Conservation (phyloP, 2,329 filamentous ascomycete genomes). For the Phaeomoniella chlamydospora region DNA sequence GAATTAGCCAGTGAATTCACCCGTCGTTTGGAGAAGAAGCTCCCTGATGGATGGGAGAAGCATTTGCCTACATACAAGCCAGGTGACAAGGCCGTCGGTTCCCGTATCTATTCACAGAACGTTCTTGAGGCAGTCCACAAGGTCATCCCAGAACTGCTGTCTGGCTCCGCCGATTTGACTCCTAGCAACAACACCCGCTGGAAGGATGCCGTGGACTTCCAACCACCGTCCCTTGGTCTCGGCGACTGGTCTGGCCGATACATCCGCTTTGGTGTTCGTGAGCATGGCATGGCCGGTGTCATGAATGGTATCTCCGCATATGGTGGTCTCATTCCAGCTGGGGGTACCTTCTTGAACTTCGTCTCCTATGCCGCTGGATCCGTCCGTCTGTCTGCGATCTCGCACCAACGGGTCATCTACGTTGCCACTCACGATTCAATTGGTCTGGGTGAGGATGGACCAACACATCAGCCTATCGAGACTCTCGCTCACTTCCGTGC, state of each 20-base stretch:
- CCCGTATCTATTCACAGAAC: slow-evolving; percentile 90
- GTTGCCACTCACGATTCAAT: slow-evolving; percentile 98
- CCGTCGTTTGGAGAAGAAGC: slow-evolving; percentile 66
- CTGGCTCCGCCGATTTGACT: slow-evolving; percentile 94
- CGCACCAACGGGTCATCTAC: slow-evolving; percentile 83
- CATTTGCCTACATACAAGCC: slow-evolving; percentile 81
- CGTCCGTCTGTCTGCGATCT: slow-evolving; percentile 84
- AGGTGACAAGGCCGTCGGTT: slow-evolving; percentile 69
- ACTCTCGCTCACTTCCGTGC: slow-evolving; percentile 96
- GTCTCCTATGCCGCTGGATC: slow-evolving; percentile 94
- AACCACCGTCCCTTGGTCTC: slow-evolving; percentile 71
- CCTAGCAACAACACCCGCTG: slow-evolving; percentile 97
- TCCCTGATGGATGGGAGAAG: slow-evolving; percentile 96
- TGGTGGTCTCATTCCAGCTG: slow-evolving; percentile 84
- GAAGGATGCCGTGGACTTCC: slow-evolving; percentile 96
- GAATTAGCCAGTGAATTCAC: slow-evolving; percentile 65
- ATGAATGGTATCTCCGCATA: slow-evolving; percentile 78
- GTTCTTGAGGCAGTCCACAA: slow-evolving; percentile 80
- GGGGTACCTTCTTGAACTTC: slow-evolving; percentile 98
- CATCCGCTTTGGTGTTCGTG: slow-evolving; percentile 38
- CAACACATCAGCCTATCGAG: slow-evolving; percentile 98
- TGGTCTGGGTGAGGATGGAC: slow-evolving; percentile 94
- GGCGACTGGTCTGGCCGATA: slow-evolving; percentile 88
- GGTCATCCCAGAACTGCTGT: slow-evolving; percentile 76
- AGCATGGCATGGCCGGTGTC: slow-evolving; percentile 36